Percentiles rank a stretch among this genome's conserved stretches.
Conservation (phyloP, 1,284 basidiomycete genomes). For the Tilletia walkeri region DNA sequence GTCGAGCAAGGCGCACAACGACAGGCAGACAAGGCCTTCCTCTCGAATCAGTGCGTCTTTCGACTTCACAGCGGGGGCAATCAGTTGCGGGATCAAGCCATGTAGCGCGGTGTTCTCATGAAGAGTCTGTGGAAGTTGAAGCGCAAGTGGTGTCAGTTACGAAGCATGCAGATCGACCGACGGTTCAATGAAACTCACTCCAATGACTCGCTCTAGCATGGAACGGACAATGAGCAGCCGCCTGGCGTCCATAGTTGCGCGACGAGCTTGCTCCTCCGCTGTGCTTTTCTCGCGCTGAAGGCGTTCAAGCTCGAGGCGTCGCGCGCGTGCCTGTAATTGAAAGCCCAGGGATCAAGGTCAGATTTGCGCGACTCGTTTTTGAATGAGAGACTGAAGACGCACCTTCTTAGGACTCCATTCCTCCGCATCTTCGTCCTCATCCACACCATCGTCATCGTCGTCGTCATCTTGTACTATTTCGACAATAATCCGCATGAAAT, state of each 20-base stretch:
- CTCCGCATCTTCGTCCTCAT: conserved; percentile 57
- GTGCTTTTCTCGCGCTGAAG: background rate
- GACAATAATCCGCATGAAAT: conserved; percentile 88
- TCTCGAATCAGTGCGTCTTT: conserved; percentile 81
- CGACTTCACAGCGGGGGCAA: conserved; percentile 83
- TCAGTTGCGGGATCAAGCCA: conserved; percentile 82
- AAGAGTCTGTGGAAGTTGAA: conserved; percentile 60
- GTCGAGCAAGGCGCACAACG: conserved; percentile 87
- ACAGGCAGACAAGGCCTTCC: conserved; percentile 79
- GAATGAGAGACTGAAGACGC: background rate
- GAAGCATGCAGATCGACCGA: background rate
- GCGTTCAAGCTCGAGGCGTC: background rate
- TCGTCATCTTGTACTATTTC: conserved; percentile 72
- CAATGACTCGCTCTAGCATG: conserved; percentile 74
- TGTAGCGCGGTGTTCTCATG: conserved; percentile 92
- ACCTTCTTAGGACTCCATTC: conserved; percentile 18
- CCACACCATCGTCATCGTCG: conserved; percentile 27
- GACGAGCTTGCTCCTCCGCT: conserved; percentile 16
- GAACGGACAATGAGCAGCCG: conserved; percentile 70
- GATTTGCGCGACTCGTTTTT: background rate
- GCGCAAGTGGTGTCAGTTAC: background rate
- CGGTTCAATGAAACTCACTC: conserved; percentile 16
- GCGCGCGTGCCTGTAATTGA: background rate
- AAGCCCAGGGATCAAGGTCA: too few species aligned
- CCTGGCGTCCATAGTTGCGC: conserved; percentile 40